Conservation (phyloP, 129 eudicot genomes). For the Tanacetum coccineum region DNA sequence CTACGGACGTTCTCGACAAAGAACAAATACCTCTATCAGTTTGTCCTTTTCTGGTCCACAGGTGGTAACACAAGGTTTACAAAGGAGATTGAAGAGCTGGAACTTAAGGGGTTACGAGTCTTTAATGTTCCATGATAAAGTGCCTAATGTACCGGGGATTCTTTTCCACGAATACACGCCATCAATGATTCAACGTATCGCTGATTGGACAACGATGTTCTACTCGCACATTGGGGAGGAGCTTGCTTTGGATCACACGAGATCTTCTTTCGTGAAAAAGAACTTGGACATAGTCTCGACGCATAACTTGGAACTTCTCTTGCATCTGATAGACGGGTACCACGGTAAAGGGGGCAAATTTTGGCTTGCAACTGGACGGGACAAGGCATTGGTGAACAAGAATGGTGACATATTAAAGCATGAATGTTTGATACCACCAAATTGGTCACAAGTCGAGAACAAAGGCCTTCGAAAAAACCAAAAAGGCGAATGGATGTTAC, state of each 20-base stretch:
- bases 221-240: constrained; percentile 59
- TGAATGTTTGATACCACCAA: constrained; percentile 36
- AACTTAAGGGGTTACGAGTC: constrained; percentile 53
- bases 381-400: constrained; percentile 48
- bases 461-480: constrained; percentile 26
- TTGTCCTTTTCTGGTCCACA: constrained; percentile 59
- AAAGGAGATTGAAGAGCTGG: constrained; percentile 37
- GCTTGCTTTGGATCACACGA: constrained; percentile 47
- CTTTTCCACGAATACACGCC: constrained; percentile 41
- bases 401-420: constrained; percentile 42
- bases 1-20: constrained; percentile 28
- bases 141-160: constrained; percentile 41
- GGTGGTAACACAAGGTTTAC: constrained; percentile 51
- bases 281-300: constrained; percentile 25
- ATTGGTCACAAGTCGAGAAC: constrained; percentile 47
- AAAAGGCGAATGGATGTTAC: constrained; percentile 32
- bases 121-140: constrained; percentile 49
- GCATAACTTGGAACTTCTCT: constrained; percentile 62
- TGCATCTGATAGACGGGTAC: constrained; percentile 68
- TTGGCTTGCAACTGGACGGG: constrained; percentile 39
- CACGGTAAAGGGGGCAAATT: constrained; percentile 37
- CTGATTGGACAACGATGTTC: constrained; percentile 33
- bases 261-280: constrained; percentile 44
- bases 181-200: constrained; percentile 9
- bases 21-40: constrained; percentile 37